Percentiles rank a stretch among this genome's conserved stretches.
These are phyloP conservation scores for Podosphaera fusca DNA, from an alignment of 2,329 filamentous ascomycete genomes.

Conservation along the genomic window DNA sequence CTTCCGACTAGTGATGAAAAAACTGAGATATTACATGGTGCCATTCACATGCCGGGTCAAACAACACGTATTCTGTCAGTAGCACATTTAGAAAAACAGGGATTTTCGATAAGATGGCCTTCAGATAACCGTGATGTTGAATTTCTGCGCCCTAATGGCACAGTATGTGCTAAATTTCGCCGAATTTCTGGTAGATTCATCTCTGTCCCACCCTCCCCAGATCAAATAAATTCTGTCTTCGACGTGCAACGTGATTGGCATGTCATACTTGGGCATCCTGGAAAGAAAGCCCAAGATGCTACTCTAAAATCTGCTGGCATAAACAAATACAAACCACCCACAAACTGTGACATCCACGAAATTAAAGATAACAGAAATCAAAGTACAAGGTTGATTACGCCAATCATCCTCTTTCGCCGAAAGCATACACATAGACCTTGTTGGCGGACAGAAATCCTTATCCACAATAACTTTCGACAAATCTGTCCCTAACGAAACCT, in stretches of 20 bases:
- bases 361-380: neutral
- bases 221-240: neutral
- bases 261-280: neutral
- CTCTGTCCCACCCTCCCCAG: neutral
- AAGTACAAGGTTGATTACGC: neutral
- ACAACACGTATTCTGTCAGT: neutral
- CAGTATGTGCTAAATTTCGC: neutral
- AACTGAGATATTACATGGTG: neutral
- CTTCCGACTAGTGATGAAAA: neutral
- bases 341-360: neutral
- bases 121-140: neutral
- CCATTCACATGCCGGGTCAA: neutral
- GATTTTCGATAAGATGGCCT: neutral
- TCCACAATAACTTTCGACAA: neutral
- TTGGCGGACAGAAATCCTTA: neutral
- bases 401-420: neutral
- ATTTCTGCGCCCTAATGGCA: neutral
- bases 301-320: neutral
- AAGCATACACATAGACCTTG: neutral
- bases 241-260: neutral
- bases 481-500: neutral
- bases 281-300: neutral
- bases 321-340: neutral
- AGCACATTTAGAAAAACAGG: neutral
- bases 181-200: neutral